A percentile compares a stretch with the other conserved stretches of the same genome.
Conservation (phyloP, 2,329 filamentous ascomycete genomes). For the Colletotrichum orchidophilum region DNA sequence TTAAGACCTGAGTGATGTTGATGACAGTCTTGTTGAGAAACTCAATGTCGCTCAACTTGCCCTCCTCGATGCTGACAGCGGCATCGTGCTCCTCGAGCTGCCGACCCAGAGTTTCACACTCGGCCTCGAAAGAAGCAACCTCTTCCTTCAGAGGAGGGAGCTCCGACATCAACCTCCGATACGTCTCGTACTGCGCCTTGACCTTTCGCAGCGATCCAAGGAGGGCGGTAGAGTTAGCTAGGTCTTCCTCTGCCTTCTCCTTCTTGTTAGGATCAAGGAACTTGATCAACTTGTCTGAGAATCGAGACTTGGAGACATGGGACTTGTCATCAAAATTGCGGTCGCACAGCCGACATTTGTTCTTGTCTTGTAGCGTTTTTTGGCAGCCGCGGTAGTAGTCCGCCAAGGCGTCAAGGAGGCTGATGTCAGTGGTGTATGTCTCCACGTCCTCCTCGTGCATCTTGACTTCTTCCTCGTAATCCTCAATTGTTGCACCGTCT, state of each 20-base stretch:
- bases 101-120: conserved; percentile 68
- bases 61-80: conserved; percentile 70
- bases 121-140: conserved; percentile 66
- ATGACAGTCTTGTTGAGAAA: conserved; percentile 79
- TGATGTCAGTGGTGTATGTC: conserved; percentile 71
- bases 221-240: conserved; percentile 60
- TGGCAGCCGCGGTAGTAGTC: conserved; percentile 78
- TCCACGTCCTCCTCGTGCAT: conserved; percentile 66
- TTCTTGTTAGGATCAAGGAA: conserved; percentile 70
- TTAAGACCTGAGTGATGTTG: conserved; percentile 76
- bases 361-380: conserved; percentile 70
- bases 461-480: conserved; percentile 61
- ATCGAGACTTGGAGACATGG: conserved; percentile 65
- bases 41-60: conserved; percentile 77
- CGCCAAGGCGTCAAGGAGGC: conserved; percentile 73
- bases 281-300: conserved; percentile 74
- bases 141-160: conserved; percentile 76
- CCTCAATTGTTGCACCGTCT: conserved; percentile 59
- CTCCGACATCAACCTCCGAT: conserved; percentile 74
- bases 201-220: conserved; percentile 70
- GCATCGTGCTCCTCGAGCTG: conserved; percentile 75
- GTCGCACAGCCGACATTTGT: conserved; percentile 80
- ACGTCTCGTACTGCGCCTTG: conserved; percentile 77
- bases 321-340: conserved; percentile 72
- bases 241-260: conserved; percentile 67